Base-by-base conservation (phyloP, 495 filamentous ascomycete species). In the Daldinia grandis region DNA sequence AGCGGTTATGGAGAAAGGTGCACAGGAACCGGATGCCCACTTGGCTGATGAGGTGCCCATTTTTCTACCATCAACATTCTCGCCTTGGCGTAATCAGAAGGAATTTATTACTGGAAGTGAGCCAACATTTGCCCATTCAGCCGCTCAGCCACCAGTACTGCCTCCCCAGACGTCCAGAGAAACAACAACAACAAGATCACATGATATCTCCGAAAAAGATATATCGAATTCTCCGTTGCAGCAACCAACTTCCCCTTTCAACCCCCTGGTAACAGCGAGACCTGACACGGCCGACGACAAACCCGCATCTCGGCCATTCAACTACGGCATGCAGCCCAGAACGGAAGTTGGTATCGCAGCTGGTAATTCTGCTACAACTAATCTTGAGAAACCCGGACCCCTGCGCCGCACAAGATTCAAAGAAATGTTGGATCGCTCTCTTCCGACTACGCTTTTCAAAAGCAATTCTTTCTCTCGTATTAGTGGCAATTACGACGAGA, bases 11-110 rank as follows among this genome's bases (percentile, higher is more conserved):
- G 64, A 72, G 50, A 59, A 72, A 7, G 28, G 37, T 42, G 28
- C 56, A 9, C 47, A 38, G 55, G 54, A 15, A 14, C 28, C 59
- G 8, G 53, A 42, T 38, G 47, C 37, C 25, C 4, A 55, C 31
- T 64, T 49, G 15, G 24, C 40, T 8, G 35, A 19, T 21, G 69
- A 65, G 30, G 61, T 64, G 37, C 58, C 27, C 24, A 68, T 63
- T 54, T 40, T 56, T 40, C 37, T 75, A 33, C 72, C 75, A 6
- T 75, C 72, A 0, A 71, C 64, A 14, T 76, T 71, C 51, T 75
- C 75, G 21, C 69, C 69, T 40, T 75, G 64, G 66, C 40, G 33
- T 24, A 37, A 24, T 50, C 51, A 33, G 7, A 58, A 65, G 2
- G 31, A 62, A 12, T 38, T 19, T 21, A 28, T 53, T n/a, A 31